Evolutionary conservation across 495 filamentous ascomycete genomes (phyloP).

Genomic region (Hyaloscypha bicolor): DNA sequence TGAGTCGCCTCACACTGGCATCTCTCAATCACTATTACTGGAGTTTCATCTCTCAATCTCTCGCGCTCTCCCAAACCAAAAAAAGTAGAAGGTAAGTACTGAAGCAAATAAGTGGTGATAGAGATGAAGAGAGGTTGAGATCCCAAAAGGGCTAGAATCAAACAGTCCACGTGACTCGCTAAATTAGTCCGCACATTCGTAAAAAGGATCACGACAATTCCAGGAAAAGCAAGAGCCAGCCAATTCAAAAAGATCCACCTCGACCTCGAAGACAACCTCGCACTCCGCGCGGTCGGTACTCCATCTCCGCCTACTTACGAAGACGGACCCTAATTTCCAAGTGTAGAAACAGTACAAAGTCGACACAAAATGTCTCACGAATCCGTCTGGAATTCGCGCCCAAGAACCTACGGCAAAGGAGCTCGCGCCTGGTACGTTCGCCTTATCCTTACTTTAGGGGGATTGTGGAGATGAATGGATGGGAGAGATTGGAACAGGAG

Average conservation of each 20-base stretch:
- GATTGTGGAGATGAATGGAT: conserved; percentile 6
- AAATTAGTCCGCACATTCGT: not conserved
- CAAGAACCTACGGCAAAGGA: conserved; percentile 95
- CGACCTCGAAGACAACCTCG: not conserved
- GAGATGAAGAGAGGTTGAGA: not conserved
- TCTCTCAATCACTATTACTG: too few species aligned
- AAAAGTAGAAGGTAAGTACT: not conserved
- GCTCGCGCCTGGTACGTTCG: conserved; percentile 78
- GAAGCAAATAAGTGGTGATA: not conserved
- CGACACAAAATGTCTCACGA: conserved; percentile 86
- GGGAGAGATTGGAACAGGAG: conserved; percentile 25
- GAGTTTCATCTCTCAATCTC: too few species aligned
- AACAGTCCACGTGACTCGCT: not conserved
- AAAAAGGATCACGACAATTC: not conserved
- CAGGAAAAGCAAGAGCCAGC: not conserved
- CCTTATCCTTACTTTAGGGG: not conserved
- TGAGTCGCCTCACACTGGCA: too few species aligned
- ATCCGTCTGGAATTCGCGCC: conserved; percentile 98
- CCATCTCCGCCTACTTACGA: not conserved
- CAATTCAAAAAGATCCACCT: not conserved
- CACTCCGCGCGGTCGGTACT: not conserved
- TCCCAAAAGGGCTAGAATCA: not conserved
- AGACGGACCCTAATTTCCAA: conserved; percentile 30
- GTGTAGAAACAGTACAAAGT: conserved; percentile 38
- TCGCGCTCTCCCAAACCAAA: too few species aligned